Evolutionary conservation across 768 basidiomycete genomes (phyloP).

Genomic region (Rubroboletus satanas): DNA sequence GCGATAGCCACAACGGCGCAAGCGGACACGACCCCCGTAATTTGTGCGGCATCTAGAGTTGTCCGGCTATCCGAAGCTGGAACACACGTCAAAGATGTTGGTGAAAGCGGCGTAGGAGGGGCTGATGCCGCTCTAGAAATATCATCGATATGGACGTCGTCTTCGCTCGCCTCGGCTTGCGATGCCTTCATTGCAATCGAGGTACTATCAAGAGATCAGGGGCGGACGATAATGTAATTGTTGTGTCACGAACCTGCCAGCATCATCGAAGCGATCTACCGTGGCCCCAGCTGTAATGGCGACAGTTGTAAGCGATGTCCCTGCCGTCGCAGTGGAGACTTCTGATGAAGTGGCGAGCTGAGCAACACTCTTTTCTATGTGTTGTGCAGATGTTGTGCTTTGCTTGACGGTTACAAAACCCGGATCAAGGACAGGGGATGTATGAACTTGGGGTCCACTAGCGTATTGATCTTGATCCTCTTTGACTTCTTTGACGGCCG

Average conservation of each 20-base stretch:
- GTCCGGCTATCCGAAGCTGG: neutral
- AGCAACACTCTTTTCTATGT: neutral
- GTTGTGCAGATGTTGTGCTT: neutral
- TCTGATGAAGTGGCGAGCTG: neutral
- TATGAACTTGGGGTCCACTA: neutral
- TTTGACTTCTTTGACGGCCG: neutral
- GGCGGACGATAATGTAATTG: accelerated
- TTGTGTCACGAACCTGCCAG: constrained; percentile 3
- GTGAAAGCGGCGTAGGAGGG: no score
- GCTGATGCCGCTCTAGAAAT: neutral
- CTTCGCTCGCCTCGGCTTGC: neutral
- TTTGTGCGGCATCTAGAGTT: neutral
- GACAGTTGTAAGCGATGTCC: neutral
- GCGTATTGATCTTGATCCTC: neutral
- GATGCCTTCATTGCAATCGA: neutral
- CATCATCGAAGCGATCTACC: neutral
- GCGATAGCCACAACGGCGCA: neutral
- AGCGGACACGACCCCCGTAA: neutral
- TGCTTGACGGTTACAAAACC: neutral
- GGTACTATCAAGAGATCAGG: neutral
- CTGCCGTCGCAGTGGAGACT: neutral
- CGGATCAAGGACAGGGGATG: neutral
- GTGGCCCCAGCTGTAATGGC: neutral
- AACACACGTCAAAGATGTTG: neutral
- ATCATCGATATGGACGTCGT: neutral